phyloP scores from a whole-genome alignment of 2,329 filamentous ascomycete genomes.

The Geosmithia morbida region DNA sequence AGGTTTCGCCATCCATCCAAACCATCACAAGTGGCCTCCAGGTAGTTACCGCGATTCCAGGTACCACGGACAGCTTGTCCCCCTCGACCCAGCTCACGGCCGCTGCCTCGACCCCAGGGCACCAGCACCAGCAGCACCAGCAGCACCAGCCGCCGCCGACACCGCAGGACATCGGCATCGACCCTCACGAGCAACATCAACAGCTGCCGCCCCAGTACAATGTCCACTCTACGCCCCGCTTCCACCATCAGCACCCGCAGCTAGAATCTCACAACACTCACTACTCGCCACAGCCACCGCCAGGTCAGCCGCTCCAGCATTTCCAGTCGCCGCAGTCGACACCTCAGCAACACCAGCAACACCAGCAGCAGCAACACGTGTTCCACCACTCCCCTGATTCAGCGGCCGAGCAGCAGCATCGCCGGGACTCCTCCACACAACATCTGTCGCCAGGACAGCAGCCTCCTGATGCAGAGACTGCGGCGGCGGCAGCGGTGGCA shows the following conservation, averaged over 20 bases:
- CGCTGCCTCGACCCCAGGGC: background rate
- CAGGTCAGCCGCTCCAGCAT: background rate
- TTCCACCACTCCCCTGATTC: background rate
- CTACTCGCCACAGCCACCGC: background rate
- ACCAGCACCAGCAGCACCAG: background rate
- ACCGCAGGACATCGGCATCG: background rate
- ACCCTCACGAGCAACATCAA: background rate
- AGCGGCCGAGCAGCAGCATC: background rate
- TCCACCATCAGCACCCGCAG: background rate
- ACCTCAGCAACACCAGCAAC: slow-evolving; percentile 2
- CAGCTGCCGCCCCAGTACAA: background rate
- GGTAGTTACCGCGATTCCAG: background rate
- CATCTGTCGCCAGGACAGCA: background rate
- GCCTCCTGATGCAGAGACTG: background rate
- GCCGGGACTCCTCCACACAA: too few species aligned
- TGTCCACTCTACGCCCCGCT: background rate
- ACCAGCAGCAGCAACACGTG: slow-evolving; percentile 2
- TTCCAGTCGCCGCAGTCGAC: background rate
- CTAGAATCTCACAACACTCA: background rate
- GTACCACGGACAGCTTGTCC: background rate
- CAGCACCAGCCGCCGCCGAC: background rate
- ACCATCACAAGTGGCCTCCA: background rate
- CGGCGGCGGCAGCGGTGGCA: background rate
- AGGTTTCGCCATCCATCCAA: background rate
- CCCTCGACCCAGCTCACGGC: background rate